Evolutionary conservation across 2,329 filamentous ascomycete species (phyloP).

Genomic region (Onygena corvina): DNA sequence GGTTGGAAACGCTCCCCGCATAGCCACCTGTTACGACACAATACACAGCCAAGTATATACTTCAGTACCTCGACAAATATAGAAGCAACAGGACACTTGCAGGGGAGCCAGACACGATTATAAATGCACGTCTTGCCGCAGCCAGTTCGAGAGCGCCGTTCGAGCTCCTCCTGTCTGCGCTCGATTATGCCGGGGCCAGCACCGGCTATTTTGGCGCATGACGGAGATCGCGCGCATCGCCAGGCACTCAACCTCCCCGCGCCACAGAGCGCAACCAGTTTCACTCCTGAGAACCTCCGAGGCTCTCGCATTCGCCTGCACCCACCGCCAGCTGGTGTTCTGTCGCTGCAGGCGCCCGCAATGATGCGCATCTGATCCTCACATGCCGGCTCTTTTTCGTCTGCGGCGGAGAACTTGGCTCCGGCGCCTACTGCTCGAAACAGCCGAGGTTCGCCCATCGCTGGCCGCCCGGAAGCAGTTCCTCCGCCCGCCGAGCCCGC

Average conservation of each 20-base stretch:
- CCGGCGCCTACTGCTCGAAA: background rate
- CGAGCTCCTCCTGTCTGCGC: background rate
- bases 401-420: conserved; percentile 1
- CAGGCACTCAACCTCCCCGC: too few species aligned
- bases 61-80: too few species aligned
- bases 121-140: background rate
- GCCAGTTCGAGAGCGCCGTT: conserved; percentile 5
- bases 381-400: conserved; percentile 3
- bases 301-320: too few species aligned
- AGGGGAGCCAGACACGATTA: background rate
- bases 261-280: background rate
- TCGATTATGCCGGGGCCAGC: background rate
- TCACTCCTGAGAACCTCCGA: background rate
- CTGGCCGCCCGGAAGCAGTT: conserved; percentile 1
- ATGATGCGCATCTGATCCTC: background rate
- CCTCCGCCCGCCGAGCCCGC: background rate
- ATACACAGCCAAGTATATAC: background rate
- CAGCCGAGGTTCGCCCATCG: conserved; percentile 3
- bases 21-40: background rate
- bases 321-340: too few species aligned
- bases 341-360: too few species aligned
- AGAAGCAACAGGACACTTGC: too few species aligned
- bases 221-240: too few species aligned
- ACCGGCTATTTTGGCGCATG: conserved; percentile 3
- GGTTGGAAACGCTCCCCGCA: conserved; percentile 7